Evolutionary conservation across 768 basidiomycete species (phyloP).

Genomic region (Trametes coccinea): DNA sequence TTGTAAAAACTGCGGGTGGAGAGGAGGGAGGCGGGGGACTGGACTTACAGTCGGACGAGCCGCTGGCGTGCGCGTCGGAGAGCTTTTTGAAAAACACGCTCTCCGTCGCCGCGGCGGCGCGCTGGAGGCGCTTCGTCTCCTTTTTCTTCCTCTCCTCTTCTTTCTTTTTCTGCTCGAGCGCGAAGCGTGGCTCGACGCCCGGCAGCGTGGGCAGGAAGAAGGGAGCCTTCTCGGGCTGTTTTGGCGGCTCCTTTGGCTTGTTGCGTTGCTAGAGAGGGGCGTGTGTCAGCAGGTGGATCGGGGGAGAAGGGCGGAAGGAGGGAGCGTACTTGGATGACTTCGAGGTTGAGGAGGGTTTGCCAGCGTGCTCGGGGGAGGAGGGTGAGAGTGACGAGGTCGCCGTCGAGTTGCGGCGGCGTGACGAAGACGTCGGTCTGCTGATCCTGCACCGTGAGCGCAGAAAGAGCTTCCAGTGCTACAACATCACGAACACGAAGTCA

Average conservation of each 20-base stretch:
- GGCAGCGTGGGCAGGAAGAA: constrained; percentile 96
- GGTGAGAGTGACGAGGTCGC: constrained; percentile 91
- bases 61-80: constrained; percentile 51
- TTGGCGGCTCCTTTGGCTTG: constrained; percentile 94
- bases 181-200: constrained; percentile 85
- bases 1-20: too few relatives aligned
- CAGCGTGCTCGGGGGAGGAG: constrained; percentile 89
- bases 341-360: constrained; percentile 96
- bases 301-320: too few relatives aligned
- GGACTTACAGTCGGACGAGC: constrained; percentile 57
- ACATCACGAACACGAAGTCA: too few relatives aligned
- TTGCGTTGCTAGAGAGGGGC: constrained; percentile 73
- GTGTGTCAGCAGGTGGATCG: neutral
- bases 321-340: constrained; percentile 78
- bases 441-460: constrained; percentile 60
- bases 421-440: constrained; percentile 69
- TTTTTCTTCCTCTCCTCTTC: constrained; percentile 41
- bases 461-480: constrained; percentile 70
- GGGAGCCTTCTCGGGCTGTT: constrained; percentile 92
- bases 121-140: constrained; percentile 53
- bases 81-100: constrained; percentile 76
- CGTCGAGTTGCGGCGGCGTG: constrained; percentile 86
- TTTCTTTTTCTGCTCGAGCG: constrained; percentile 44
- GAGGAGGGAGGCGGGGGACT: neutral
- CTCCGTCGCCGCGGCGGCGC: constrained; percentile 49